Conservation (phyloP, 1,139 yeast genomes). For the Suhomyces atakaporum region DNA sequence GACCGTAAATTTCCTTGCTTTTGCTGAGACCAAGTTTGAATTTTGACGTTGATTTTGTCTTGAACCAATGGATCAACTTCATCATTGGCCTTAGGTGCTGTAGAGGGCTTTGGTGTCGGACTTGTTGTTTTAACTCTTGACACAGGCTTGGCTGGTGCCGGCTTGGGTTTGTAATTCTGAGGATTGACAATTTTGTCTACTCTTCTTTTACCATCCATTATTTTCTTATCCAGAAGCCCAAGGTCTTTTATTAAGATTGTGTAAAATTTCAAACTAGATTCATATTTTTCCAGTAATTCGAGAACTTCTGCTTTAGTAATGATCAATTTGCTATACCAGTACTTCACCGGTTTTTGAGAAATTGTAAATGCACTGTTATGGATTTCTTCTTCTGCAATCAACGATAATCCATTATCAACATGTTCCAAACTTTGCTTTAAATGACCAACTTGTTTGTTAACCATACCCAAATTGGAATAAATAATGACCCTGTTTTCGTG, state of each 20-base stretch:
- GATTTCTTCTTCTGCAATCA: slow-evolving; percentile 50
- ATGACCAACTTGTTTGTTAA: slow-evolving; percentile 72
- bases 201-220: slow-evolving; percentile 82
- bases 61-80: slow-evolving; percentile 17
- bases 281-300: slow-evolving; percentile 73
- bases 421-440: slow-evolving; percentile 59
- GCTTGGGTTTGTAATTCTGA: slow-evolving; percentile 17
- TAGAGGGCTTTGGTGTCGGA: slow-evolving; percentile 20
- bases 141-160: slow-evolving; percentile 18
- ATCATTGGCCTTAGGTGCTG: slow-evolving; percentile 8
- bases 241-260: slow-evolving; percentile 56
- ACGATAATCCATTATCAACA: slow-evolving; percentile 56
- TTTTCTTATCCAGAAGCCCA: slow-evolving; percentile 64
- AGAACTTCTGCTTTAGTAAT: slow-evolving; percentile 78
- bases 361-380: slow-evolving; percentile 24
- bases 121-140: slow-evolving; percentile 4
- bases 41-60: slow-evolving; percentile 17
- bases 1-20: slow-evolving; percentile 25
- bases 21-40: slow-evolving; percentile 22
- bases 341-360: slow-evolving; percentile 59
- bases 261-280: slow-evolving; percentile 64
- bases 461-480: slow-evolving; percentile 74
- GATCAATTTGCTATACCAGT: slow-evolving; percentile 73
- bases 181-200: slow-evolving; percentile 69
- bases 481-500: slow-evolving; percentile 73